Conservation (phyloP, 352 stramenopile species). For the Pythium oligandrum region DNA sequence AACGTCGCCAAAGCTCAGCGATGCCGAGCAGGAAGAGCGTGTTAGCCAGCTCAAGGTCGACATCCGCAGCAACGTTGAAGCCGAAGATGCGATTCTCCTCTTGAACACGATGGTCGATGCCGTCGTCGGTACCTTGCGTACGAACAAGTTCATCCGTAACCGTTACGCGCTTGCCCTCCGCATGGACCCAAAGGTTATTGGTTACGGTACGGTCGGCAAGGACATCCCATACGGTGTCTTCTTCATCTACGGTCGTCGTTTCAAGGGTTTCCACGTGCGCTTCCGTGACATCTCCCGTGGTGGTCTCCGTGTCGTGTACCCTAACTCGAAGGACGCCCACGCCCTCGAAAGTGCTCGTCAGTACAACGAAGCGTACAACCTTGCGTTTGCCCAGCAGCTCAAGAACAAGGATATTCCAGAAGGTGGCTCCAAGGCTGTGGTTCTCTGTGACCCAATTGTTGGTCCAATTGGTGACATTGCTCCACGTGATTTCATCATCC, state of each 20-base stretch:
- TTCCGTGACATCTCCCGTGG: slow-evolving; percentile 82
- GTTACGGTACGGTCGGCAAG: slow-evolving; percentile 75
- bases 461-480: slow-evolving; percentile 70
- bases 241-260: slow-evolving; percentile 95
- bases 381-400: slow-evolving; percentile 80
- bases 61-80: slow-evolving; percentile 69
- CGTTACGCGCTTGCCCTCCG: slow-evolving; percentile 79
- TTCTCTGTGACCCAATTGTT: slow-evolving; percentile 73
- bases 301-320: slow-evolving; percentile 75
- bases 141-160: slow-evolving; percentile 80
- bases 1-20: slow-evolving; percentile 32
- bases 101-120: slow-evolving; percentile 79
- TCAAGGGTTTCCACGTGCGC: slow-evolving; percentile 89
- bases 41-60: slow-evolving; percentile 60
- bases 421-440: slow-evolving; percentile 78
- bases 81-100: slow-evolving; percentile 64
- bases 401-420: slow-evolving; percentile 90
- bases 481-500: slow-evolving; percentile 86
- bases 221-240: slow-evolving; percentile 95
- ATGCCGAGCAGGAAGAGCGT: slow-evolving; percentile 36
- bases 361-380: slow-evolving; percentile 83
- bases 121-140: slow-evolving; percentile 68
- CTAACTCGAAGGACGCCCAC: slow-evolving; percentile 53
- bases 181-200: slow-evolving; percentile 75
- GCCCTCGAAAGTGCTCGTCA: slow-evolving; percentile 64